These are phyloP conservation scores for Panellus pusillus DNA, from an alignment of 768 basidiomycete genomes.

Conservation along the genomic window DNA sequence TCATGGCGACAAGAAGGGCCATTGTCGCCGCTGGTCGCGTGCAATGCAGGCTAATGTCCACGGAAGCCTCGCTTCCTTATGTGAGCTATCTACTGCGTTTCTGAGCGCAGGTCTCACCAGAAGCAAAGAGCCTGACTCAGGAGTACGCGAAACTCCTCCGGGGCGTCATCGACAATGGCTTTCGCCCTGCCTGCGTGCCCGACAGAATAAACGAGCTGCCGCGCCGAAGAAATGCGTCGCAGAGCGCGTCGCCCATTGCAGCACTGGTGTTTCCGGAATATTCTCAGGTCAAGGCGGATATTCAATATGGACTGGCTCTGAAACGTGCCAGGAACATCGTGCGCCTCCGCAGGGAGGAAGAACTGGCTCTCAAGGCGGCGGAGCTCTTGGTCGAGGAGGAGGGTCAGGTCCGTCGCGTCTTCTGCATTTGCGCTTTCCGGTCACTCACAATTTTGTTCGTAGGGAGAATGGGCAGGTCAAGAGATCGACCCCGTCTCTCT, in stretches of 20 bases:
- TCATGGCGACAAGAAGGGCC: no score
- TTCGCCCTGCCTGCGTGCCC: constrained; percentile 6
- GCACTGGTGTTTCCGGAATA: constrained; percentile 11
- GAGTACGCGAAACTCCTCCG: constrained; percentile 1
- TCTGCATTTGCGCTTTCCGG: not conserved
- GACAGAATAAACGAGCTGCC: constrained; percentile 10
- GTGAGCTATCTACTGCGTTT: no score
- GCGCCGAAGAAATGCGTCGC: not conserved
- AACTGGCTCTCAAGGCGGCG: not conserved
- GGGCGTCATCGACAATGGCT: constrained; percentile 3
- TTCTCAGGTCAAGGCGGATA: constrained; percentile 10
- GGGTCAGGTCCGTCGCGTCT: constrained; percentile 8
- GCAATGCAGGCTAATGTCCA: no score
- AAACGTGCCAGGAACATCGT: constrained; percentile 6
- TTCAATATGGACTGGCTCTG: constrained; percentile 13
- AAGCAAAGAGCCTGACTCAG: not conserved
- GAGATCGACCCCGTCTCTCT: constrained; percentile 18
- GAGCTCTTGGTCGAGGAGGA: no score
- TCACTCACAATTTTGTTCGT: not conserved
- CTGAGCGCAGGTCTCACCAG: not conserved
- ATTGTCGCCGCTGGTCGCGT: no score
- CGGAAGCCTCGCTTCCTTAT: no score
- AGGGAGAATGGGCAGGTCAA: constrained; percentile 14
- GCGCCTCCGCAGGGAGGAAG: constrained; percentile 13
- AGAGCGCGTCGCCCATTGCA: not conserved